Percentiles rank a stretch among this genome's conserved stretches.
phyloP scores from a whole-genome alignment of 345 rosid genomes.

The Draba incana region DNA sequence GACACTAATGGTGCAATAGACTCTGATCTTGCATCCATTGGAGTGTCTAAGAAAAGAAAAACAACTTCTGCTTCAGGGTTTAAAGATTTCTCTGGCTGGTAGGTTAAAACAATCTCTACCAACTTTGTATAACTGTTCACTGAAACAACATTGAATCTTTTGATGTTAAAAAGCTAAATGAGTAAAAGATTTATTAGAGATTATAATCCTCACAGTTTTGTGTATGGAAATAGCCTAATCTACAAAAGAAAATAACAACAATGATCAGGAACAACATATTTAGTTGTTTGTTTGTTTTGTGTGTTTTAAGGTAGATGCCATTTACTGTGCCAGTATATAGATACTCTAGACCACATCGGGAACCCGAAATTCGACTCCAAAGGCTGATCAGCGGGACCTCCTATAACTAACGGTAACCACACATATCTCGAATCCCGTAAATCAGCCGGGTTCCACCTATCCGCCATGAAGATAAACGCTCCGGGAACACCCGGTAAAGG shows the following conservation, averaged over 20 bases:
- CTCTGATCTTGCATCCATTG: constrained; percentile 40
- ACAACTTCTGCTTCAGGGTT: constrained; percentile 54
- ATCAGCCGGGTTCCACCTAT: constrained; percentile 93
- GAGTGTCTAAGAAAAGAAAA: constrained; percentile 69
- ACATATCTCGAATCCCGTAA: constrained; percentile 84
- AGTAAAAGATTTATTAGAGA: constrained; percentile 23
- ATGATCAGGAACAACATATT: constrained; percentile 11
- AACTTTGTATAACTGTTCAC: constrained; percentile 30
- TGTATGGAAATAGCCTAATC: constrained; percentile 28
- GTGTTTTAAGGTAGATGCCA: constrained; percentile 67
- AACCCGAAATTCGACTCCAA: constrained; percentile 72
- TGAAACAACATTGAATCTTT: neutral
- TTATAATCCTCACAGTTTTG: constrained; percentile 18
- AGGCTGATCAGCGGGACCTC: constrained; percentile 80
- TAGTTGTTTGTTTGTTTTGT: neutral
- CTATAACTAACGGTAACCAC: constrained; percentile 83
- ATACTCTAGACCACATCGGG: constrained; percentile 85
- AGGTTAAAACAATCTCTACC: constrained; percentile 29
- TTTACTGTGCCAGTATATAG: constrained; percentile 89
- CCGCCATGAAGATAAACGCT: constrained; percentile 84
- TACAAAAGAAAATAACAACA: constrained; percentile 22
- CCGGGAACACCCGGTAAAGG: constrained; percentile 76
- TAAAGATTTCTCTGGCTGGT: constrained; percentile 85
- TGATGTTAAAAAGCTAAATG: constrained; percentile 18
- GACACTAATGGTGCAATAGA: constrained; percentile 32